Evolutionary conservation across 805 yeast species (phyloP), one percentile per base, ranked within the genome.

Genomic region (Candida patagonica): DNA sequence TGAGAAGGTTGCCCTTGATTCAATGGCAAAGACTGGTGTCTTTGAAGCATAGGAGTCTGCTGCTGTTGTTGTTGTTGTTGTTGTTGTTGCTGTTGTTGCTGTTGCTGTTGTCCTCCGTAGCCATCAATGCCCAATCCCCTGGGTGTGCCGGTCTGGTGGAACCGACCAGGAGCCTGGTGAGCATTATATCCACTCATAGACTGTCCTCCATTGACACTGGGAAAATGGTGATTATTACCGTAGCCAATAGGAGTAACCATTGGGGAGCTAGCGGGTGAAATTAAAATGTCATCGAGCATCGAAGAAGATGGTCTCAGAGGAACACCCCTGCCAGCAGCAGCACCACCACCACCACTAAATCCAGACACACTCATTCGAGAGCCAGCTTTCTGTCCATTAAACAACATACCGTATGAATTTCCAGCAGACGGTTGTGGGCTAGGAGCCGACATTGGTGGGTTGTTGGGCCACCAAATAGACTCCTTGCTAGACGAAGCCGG

Each of bases 381-480:
- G 16, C 20, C 13, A 10, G 6, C 20, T 2, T 20, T 20, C 16
- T 29, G 31, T 2, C 31, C 31, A 10, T 15, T 21, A 3, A 38
- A 35, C 12, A 21, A 19, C n/a, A n/a, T 10, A 4, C 38, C 13
- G 17, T 37, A 27, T 34, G 45, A 38, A 42, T 44, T 51, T 46
- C 25, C 30, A 24, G 46, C 42, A 21, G 47, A 26, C 6, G 45
- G 23, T 35, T 48, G 42, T 8, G 48, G 24, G 6, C 42, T 13
- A 36, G 45, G 26, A 23, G 38, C 36, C 4, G 42, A 24, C 15
- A 42, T 38, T n/a, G 39, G 26, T 12, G 17, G 8, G 10, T 38
- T 31, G 21, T 16, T 31, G 20, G 41, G 20, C 35, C 37, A 33
- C 37, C 37, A 33, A 20, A 33, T 33, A 27, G 23, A 20, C 13